Percentiles rank a stretch among this genome's conserved stretches.
These are phyloP conservation scores for Phyllosticta citriasiana DNA, from an alignment of 2,329 filamentous ascomycete genomes.

Conservation along the genomic window DNA sequence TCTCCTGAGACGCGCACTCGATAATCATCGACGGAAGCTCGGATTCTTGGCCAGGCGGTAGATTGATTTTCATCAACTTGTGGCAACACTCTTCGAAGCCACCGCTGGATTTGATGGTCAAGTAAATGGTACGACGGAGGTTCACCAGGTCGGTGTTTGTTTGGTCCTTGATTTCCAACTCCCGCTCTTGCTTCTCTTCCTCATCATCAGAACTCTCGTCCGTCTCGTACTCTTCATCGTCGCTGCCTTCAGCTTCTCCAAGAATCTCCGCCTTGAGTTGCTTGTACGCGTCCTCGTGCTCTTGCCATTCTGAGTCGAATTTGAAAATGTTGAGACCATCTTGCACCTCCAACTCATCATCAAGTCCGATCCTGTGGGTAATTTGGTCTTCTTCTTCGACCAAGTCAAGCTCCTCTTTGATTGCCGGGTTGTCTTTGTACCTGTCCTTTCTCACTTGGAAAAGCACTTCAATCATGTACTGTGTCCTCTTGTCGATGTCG, in stretches of 20 bases:
- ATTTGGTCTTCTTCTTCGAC: constrained; percentile 98
- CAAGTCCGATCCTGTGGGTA: constrained; percentile 73
- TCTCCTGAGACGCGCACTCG: constrained; percentile 92
- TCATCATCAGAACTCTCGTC: constrained; percentile 62
- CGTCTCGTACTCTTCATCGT: constrained; percentile 54
- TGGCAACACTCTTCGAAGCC: constrained; percentile 95
- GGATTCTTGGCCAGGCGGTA: constrained; percentile 75
- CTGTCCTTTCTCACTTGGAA: constrained; percentile 95
- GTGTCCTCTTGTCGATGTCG: constrained; percentile 94
- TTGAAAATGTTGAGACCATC: constrained; percentile 94
- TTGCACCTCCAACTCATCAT: constrained; percentile 73
- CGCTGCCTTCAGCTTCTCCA: constrained; percentile 69
- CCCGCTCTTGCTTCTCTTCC: constrained; percentile 67
- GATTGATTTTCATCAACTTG: constrained; percentile 80
- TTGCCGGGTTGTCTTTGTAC: constrained; percentile 86
- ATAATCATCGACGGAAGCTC: constrained; percentile 96
- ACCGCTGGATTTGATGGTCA: constrained; percentile 94
- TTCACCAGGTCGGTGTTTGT: constrained; percentile 94
- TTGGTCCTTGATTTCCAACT: constrained; percentile 94
- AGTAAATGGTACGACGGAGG: constrained; percentile 84
- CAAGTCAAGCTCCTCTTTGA: constrained; percentile 87
- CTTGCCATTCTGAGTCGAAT: constrained; percentile 79
- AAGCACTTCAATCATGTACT: constrained; percentile 97
- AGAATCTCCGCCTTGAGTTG: constrained; percentile 88
- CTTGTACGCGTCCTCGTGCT: constrained; percentile 82